Evolutionary conservation across 805 yeast genomes (phyloP).

Genomic region (Yamadazyma sp.): DNA sequence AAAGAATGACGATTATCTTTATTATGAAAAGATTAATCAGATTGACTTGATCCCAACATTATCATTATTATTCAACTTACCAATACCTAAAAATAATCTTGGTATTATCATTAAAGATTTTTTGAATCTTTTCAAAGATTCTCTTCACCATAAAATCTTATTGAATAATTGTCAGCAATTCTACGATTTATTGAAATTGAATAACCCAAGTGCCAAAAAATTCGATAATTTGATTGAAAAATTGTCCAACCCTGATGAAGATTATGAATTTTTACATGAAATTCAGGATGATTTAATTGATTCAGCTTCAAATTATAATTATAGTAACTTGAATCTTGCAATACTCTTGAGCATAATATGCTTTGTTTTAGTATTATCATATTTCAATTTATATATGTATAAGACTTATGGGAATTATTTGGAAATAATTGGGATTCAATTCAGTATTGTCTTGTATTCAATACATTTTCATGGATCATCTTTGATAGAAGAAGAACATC

Average conservation of each 20-base stretch:
- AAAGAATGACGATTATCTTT: constrained; percentile 46
- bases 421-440: constrained; percentile 7
- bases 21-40: constrained; percentile 55
- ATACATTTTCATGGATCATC: constrained; percentile 78
- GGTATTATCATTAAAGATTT: constrained; percentile 68
- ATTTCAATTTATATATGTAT: constrained; percentile 17
- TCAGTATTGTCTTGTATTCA: constrained; percentile 34
- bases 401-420: constrained; percentile 8
- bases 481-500: constrained; percentile 93
- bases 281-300: constrained; percentile 52
- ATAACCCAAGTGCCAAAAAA: constrained; percentile 16
- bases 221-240: not conserved
- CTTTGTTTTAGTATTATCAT: constrained; percentile 23
- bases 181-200: constrained; percentile 33
- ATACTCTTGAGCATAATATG: constrained; percentile 28
- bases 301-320: constrained; percentile 72
- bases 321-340: constrained; percentile 40
- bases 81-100: constrained; percentile 68
- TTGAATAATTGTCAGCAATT: constrained; percentile 60
- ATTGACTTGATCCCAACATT: constrained; percentile 74
- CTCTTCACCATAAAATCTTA: constrained; percentile 35
- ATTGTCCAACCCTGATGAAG: constrained; percentile 7
- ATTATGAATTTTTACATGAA: constrained; percentile 33
- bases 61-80: constrained; percentile 56
- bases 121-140: constrained; percentile 46